Evolutionary conservation across 164 flowering plant species (phyloP), one percentile per base, ranked within the genome.

Genomic region (Magnolia kwangsiensis): DNA sequence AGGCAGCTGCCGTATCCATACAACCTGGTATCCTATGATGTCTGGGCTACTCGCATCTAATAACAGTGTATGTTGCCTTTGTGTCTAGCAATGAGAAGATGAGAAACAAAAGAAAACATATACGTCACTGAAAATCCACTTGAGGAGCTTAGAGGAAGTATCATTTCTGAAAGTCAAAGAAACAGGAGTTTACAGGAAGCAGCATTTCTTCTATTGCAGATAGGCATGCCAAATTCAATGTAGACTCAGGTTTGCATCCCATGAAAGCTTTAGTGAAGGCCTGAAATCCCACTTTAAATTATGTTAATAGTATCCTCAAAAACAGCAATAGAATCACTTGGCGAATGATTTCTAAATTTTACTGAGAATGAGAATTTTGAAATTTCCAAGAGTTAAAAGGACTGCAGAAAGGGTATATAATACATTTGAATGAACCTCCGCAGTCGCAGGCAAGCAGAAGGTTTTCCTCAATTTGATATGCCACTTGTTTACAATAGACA

Each of bases 1-100:
- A 16, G 96, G 91, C 72, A 96, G 89, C 76, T 86, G 89, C 11
- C 82, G 83, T 50, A 90, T 87, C 99, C 99, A 96, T 27, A 78
- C 75, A 68, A 79, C 81, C 73, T 82, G 88, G 78, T 84, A 79
- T 69, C 74, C 79, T 11, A 87, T 55, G 37, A 87, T 63, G 66
- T 83, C 88, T 19, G 84, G 82, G 78, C 86, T 87, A 82, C 81
- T 78, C 65, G 79, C 72, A 83, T 88, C 90, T 49, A 80, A 64
- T 72, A 75, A 66, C 21, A 77, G 68, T 49, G 50, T 59, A 51
- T 78, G 82, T 63, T 82, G 77, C 74, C 73, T 79, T 86, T 89
- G 78, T 50, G 66, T 70, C 79, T 74, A 78, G 72, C 16, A 68
- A 63, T 37, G 45, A 37, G 45, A 37, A 55, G 61, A 55, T 55